Conservation (phyloP, 106 monocot genomes). For the Cymbidium sinense region DNA sequence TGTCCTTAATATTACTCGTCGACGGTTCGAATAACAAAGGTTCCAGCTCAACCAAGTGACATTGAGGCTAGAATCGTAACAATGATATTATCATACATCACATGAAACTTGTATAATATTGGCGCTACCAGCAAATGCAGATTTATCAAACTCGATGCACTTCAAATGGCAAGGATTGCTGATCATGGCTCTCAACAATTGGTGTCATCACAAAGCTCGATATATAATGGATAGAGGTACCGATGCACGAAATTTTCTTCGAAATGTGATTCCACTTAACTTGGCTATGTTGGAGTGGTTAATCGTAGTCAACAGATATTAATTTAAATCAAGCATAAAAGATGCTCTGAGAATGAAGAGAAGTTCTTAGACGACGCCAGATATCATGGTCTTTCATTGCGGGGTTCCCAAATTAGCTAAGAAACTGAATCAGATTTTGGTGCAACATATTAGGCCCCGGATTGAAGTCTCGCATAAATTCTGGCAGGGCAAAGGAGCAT, state of each 20-base stretch:
- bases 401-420: conserved; percentile 90
- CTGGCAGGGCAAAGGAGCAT: conserved; percentile 83
- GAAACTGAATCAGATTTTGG: conserved; percentile 98
- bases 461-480: conserved; percentile 85
- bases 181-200: conserved; percentile 86
- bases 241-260: conserved; percentile 17
- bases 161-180: conserved; percentile 81
- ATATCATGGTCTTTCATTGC: conserved; percentile 83
- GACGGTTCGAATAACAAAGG: conserved; percentile 96
- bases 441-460: conserved; percentile 86
- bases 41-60: conserved; percentile 88
- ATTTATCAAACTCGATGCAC: conserved; percentile 95
- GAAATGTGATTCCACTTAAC: conserved; percentile 20
- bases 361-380: conserved; percentile 64
- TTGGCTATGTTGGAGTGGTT: conserved; percentile 24
- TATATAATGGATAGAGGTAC: conserved; percentile 55
- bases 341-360: conserved; percentile 86
- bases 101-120: conserved; percentile 91
- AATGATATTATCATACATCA: conserved; percentile 91
- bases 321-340: conserved; percentile 63
- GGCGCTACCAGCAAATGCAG: conserved; percentile 96
- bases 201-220: conserved; percentile 99
- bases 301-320: conserved; percentile 60
- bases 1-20: conserved; percentile 88
- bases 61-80: conserved; percentile 86